Evolutionary conservation across 306 rosid species (phyloP).

Genomic region (Trifolium fragiferum): DNA sequence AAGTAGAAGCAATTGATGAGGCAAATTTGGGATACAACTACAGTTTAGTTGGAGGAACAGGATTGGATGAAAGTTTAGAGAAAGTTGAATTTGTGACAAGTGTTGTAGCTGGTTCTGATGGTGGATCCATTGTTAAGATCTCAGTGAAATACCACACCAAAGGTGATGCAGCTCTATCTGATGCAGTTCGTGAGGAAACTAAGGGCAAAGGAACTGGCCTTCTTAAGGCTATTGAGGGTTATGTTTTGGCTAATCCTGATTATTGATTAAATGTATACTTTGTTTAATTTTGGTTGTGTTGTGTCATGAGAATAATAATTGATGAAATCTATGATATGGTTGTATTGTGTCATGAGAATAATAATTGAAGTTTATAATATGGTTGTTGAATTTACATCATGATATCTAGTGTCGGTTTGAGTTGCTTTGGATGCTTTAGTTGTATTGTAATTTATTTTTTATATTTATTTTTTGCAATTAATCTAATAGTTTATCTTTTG

Average conservation of each 20-base stretch:
- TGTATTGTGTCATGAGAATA: too few relatives aligned
- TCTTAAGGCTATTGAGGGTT: conserved; percentile 43
- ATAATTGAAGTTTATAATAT: too few relatives aligned
- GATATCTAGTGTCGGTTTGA: neutral
- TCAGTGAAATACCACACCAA: conserved; percentile 30
- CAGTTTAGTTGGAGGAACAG: conserved; percentile 44
- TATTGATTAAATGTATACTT: neutral
- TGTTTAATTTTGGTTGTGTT: neutral
- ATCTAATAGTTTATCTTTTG: too few relatives aligned
- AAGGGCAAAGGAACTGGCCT: conserved; percentile 29
- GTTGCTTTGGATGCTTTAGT: too few relatives aligned
- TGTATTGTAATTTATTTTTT: too few relatives aligned
- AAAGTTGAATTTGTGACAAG: conserved; percentile 31
- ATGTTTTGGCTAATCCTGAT: conserved; percentile 37
- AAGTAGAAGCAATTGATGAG: conserved; percentile 35
- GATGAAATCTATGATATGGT: neutral
- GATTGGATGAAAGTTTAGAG: conserved; percentile 36
- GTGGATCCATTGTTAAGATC: conserved; percentile 45
- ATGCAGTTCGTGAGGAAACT: conserved; percentile 27
- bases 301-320: neutral
- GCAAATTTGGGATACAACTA: conserved; percentile 33
- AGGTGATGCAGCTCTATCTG: conserved; percentile 29
- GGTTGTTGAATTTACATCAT: neutral
- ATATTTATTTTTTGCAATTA: too few relatives aligned
- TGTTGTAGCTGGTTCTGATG: conserved; percentile 30